These are phyloP conservation scores for Alternaria burnsii DNA, from an alignment of 2,329 filamentous ascomycete genomes.

Conservation along the genomic window DNA sequence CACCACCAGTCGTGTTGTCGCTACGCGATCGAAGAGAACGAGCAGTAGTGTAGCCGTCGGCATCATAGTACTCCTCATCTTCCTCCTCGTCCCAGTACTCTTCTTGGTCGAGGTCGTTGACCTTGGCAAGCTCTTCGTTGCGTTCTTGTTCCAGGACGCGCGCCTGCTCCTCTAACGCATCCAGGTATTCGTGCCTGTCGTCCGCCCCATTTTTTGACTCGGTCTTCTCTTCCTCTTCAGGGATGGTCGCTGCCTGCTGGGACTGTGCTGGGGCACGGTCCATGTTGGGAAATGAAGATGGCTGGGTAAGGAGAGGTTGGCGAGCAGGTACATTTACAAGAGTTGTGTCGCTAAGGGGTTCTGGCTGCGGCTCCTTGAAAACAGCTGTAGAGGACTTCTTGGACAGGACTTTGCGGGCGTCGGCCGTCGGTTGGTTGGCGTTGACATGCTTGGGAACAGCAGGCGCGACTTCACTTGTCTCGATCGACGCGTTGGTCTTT, in stretches of 20 bases:
- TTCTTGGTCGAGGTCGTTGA: constrained; percentile 61
- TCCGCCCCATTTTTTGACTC: constrained; percentile 32
- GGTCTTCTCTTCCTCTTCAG: constrained; percentile 21
- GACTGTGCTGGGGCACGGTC: constrained; percentile 32
- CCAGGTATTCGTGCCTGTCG: constrained; percentile 48
- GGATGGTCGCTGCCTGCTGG: constrained; percentile 26
- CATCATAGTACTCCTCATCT: constrained; percentile 76
- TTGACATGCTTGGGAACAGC: constrained; percentile 37
- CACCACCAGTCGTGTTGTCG: constrained; percentile 74
- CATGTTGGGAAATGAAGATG: constrained; percentile 34
- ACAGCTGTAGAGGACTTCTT: constrained; percentile 62
- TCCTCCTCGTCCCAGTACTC: constrained; percentile 79
- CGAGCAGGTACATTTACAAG: constrained; percentile 32
- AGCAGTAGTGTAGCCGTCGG: constrained; percentile 77
- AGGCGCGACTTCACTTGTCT: constrained; percentile 25
- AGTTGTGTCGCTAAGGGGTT: constrained; percentile 25
- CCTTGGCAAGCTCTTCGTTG: constrained; percentile 47
- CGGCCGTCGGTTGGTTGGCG: constrained; percentile 44
- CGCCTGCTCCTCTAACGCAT: constrained; percentile 50
- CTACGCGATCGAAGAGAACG: constrained; percentile 78
- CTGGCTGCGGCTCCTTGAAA: constrained; percentile 59
- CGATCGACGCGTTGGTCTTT: constrained; percentile 32
- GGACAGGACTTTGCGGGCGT: constrained; percentile 57
- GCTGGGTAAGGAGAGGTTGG: constrained; percentile 30
- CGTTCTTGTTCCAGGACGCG: constrained; percentile 48